Base-by-base conservation (phyloP, 805 yeast genomes). In the Candida sithepensis region DNA sequence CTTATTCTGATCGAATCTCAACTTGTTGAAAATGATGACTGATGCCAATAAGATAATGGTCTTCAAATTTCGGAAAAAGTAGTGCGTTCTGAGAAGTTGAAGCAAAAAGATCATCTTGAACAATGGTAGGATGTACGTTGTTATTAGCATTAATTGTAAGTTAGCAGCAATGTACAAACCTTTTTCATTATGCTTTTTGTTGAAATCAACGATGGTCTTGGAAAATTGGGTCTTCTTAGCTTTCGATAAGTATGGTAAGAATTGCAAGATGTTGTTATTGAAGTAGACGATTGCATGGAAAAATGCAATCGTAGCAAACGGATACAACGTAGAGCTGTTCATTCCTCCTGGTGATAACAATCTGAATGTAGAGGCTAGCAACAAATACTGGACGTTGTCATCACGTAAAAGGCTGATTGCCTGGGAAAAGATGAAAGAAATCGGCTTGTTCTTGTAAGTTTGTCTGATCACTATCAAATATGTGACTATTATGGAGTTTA, bases 301-400 rank as follows among this genome's bases (percentile, higher is more conserved):
- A 2, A 77, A 50, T 4, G 88, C 81, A 64, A 75, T 85, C 43
- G 84, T 73, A 16, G 77, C 72, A 58, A 83, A 84, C 24, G 89
- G 82, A 52, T 80, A 71, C 49, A 82, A 66, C 53, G 67, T 73
- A 36, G 70, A 81, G 6, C 59, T 48, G 37, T 49, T 55, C n/a
- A 55, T 51, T n/a, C 53, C 51, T n/a, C 42, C 46, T 7, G 44
- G 42, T 9, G 64, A 55, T 65, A 55, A 57, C 60, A 71, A 64
- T 69, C 59, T 67, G 56, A 59, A 69, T 33, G 53, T 68, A 54
- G 68, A 59, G 55, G 72, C 71, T 52, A 78, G 58, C 19, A 73
- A 58, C 47, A 84, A 71, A 62, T 84, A 85, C 52, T 83, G 88
- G 47, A 79, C 69, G 61, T 85, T 85, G 61, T 82, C 88, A 63